Percentiles rank a stretch among this genome's conserved stretches.
phyloP scores from a whole-genome alignment of 768 basidiomycete species.

The Paxillus involutus region DNA sequence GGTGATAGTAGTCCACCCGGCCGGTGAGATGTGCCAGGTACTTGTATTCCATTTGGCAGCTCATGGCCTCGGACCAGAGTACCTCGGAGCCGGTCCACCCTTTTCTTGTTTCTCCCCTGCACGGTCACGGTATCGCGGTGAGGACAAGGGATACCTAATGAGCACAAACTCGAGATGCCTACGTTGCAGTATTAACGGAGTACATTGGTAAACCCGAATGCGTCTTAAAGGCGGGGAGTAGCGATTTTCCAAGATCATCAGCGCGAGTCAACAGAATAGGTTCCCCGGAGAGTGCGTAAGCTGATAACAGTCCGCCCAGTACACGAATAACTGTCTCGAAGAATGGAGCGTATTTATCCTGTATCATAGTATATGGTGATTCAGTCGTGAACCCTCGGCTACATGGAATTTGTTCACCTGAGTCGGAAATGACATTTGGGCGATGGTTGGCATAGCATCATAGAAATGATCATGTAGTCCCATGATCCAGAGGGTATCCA shows the following conservation, averaged over 20 bases:
- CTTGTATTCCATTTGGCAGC: conserved; percentile 52
- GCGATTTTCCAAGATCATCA: conserved; percentile 60
- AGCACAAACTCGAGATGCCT: conserved; percentile 10
- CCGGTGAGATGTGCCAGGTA: conserved; percentile 52
- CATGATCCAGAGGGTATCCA: conserved; percentile 84
- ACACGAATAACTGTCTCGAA: conserved; percentile 80
- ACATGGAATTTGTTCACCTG: conserved; percentile 25
- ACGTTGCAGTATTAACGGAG: conserved; percentile 46
- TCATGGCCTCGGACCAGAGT: conserved; percentile 43
- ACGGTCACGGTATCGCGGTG: conserved; percentile 3
- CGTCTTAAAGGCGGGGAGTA: conserved; percentile 41
- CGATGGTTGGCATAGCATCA: conserved; percentile 51
- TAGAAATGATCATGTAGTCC: conserved; percentile 69
- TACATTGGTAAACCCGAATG: conserved; percentile 51
- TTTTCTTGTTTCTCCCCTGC: conserved; percentile 34
- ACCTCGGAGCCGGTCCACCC: conserved; percentile 27
- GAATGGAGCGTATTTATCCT: conserved; percentile 46
- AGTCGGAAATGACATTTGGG: conserved; percentile 41
- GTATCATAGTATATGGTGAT: not conserved
- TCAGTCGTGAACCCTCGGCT: not conserved
- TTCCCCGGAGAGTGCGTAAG: conserved; percentile 72
- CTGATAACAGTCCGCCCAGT: conserved; percentile 75
- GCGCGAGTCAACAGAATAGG: conserved; percentile 59
- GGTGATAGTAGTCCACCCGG: conserved; percentile 34
- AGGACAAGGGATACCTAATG: not conserved